Base-by-base conservation (phyloP, 1,284 basidiomycete genomes). In the Ustilago esculenta region DNA sequence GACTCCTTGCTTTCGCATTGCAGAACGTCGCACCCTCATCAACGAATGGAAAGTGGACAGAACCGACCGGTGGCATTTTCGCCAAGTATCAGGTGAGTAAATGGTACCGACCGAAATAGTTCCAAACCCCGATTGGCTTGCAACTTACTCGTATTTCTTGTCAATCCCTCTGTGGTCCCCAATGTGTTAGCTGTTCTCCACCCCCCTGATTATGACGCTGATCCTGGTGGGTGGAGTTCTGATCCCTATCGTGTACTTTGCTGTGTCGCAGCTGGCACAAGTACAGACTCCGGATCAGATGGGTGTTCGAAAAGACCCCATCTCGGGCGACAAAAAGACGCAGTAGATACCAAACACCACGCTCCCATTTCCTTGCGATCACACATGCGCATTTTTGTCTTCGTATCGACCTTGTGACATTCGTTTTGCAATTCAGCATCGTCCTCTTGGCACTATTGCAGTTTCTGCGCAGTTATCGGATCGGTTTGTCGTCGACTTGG, bases 231-330 rank as follows among this genome's bases (percentile, higher is more conserved):
- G 64, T 18, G 69, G 58, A 10, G 20, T 72, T 12, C 25, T 72
- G 40, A 34, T 64, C 6, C 69, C 69, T 23, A 66, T 66, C 41
- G 58, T 64, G 12, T 57, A 58, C 51, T 63, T 72, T 48, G 69
- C 69, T 25, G 66, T 67, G 11, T 42, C 47, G n/a, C 69, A 67
- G 55, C 54, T 72, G 41, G 69, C 69, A 21, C 53, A 67, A 27
- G 48, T 72, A 1, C 63, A 72, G 48, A 58, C 56, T 17, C 69
- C 69, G 9, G 69, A 72, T 37, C 69, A 72, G 64, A 72, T 72
- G 51, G 69, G 69, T 34, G 63, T 67, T 3, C 54, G 64, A 29
- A 72, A 72, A 30, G 64, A 67, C 18, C 58, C 69, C 39, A 64
- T 72, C 52, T 59, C 58, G 14, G 63, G 58, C 48, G 63, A 66